A percentile compares a stretch with the other conserved stretches of the same genome.
Evolutionary conservation across 2,329 filamentous ascomycete genomes (phyloP).

Genomic region (Akanthomyces lecanii): DNA sequence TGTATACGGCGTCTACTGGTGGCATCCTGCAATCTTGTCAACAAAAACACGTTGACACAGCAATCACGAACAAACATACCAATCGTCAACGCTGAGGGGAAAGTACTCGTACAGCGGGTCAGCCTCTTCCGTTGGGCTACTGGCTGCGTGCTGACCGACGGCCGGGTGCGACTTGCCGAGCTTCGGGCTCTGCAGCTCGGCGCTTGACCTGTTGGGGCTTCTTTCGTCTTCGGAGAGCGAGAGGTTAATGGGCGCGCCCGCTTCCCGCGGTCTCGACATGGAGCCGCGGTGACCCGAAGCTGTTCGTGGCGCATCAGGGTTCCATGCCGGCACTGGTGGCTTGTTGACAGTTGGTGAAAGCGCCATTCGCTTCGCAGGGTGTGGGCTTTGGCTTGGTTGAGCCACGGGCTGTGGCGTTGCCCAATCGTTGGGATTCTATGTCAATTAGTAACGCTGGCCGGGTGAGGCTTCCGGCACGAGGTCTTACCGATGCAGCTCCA

Average conservation of each 20-base stretch:
- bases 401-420: constrained; percentile 35
- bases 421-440: constrained; percentile 43
- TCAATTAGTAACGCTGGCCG: constrained; percentile 18
- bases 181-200: constrained; percentile 49
- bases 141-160: constrained; percentile 38
- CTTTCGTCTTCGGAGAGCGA: constrained; percentile 59
- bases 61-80: constrained; percentile 42
- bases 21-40: constrained; percentile 57
- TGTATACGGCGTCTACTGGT: constrained; percentile 83
- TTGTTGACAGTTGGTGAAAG: constrained; percentile 47
- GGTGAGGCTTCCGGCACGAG: neutral
- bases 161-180: constrained; percentile 36
- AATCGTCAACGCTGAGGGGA: constrained; percentile 84
- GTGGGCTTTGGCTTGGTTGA: constrained; percentile 37
- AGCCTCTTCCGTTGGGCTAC: constrained; percentile 68
- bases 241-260: constrained; percentile 41
- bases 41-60: constrained; percentile 1
- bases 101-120: constrained; percentile 95
- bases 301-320: constrained; percentile 30
- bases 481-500: constrained; percentile 11
- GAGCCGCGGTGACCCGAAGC: constrained; percentile 20
- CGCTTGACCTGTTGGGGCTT: constrained; percentile 48
- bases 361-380: constrained; percentile 49
- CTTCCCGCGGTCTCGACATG: constrained; percentile 15
- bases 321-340: constrained; percentile 52